These are phyloP conservation scores for Neurospora sp. DNA, from an alignment of 495 filamentous ascomycete genomes.

Conservation along the genomic window DNA sequence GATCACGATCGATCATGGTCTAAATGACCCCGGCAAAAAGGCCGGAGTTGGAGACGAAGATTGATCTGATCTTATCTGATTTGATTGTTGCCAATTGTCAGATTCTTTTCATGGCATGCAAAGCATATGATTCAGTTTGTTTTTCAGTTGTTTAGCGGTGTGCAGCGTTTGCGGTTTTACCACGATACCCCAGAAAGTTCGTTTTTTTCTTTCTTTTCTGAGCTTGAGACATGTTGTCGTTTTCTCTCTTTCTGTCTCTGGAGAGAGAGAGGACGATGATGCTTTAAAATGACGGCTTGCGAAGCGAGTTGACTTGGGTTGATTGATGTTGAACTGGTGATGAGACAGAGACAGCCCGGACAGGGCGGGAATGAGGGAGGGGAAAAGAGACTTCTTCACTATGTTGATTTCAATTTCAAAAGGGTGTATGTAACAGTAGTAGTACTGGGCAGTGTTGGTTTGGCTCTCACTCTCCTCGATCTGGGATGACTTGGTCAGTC, in stretches of 20 bases:
- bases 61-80: neutral
- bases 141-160: neutral
- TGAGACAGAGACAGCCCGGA: neutral
- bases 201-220: neutral
- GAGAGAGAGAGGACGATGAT: neutral
- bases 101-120: neutral
- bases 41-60: neutral
- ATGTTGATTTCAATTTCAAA: neutral
- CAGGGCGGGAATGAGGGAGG: neutral
- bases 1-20: neutral
- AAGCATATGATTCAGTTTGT: neutral
- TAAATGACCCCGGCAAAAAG: neutral
- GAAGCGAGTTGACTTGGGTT: neutral
- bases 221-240: neutral
- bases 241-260: neutral
- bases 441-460: neutral
- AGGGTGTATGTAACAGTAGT: neutral
- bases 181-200: neutral
- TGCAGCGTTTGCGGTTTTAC: neutral
- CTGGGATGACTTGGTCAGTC: neutral
- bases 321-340: neutral
- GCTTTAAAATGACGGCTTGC: neutral
- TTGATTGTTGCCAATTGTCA: neutral
- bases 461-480: neutral
- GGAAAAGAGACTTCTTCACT: neutral